Base-by-base conservation (phyloP, 495 filamentous ascomycete genomes). In the Saxispiralis lemnorum region DNA sequence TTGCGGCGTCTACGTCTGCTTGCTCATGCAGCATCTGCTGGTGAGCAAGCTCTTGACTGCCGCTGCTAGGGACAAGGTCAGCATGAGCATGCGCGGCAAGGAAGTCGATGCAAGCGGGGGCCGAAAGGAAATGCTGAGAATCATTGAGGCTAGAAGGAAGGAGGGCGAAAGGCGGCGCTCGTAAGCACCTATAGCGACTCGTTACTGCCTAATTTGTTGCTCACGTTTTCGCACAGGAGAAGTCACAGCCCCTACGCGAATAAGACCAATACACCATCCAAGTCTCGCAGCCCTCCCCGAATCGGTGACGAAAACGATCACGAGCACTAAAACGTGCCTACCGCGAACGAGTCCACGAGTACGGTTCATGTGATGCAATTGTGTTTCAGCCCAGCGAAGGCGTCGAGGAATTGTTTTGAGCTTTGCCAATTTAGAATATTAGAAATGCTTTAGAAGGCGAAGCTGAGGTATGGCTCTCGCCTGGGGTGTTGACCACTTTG, bases 1-100 rank as follows among this genome's bases (percentile, higher is more conserved):
- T 63, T 99, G 92, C 56, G 92, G 92, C 12, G 85, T 99, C 0
- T 95, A 84, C 59, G 92, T 99, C 1, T 96, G 92, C 59, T 71
- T 94, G 51, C 70, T 80, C 43, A 99, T 96, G 87, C 71, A 81
- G 32, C 75, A 93, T 59, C 62, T 99, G 13, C 72, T 97, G 15
- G 60, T 94, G 31, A 83, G 81, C 60, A 68, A 81, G 36, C 63
- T 99, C n/a, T 62, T 99, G 35, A 69, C 65, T 35, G 82, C 80
- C 3, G 77, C 81, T 51, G 71, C 76, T 1, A 71, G 70, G 40
- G 72, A 84, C 56, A 89, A 89, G 59, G 74, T 95, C n/a, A 84
- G 75, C 49, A 95, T 96, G 87, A 85, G 77, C 48, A 78, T 99
- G 68, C 76, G 71, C 0, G 79, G 79, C 11, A 80, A 78, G 53